These are phyloP conservation scores for Astraeus odoratus DNA, from an alignment of 768 basidiomycete species.

Conservation along the genomic window DNA sequence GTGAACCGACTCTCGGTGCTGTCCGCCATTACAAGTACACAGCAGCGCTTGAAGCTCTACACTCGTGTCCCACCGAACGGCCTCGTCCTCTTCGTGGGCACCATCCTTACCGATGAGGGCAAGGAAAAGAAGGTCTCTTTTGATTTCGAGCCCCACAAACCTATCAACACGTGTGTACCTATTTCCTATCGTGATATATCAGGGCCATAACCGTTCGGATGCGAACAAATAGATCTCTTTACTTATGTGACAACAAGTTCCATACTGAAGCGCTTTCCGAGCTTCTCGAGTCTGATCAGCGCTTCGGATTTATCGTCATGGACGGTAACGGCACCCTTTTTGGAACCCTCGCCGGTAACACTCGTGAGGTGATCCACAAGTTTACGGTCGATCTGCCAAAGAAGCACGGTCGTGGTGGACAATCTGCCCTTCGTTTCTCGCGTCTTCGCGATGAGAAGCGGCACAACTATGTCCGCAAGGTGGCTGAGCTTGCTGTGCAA, in stretches of 20 bases:
- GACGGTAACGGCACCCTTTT: conserved; percentile 97
- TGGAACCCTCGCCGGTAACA: conserved; percentile 93
- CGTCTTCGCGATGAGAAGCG: conserved; percentile 98
- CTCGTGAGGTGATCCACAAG: conserved; percentile 95
- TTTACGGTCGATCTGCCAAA: conserved; percentile 99
- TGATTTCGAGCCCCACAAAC: conserved; percentile 98
- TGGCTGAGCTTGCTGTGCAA: conserved; percentile 94
- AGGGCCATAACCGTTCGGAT: neutral
- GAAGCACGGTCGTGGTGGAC: conserved; percentile 99
- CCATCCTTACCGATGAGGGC: conserved; percentile 95
- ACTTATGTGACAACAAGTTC: conserved; percentile 99
- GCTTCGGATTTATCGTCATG: conserved; percentile 99
- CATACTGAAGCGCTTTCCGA: conserved; percentile 97
- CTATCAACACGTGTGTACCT: conserved; percentile 86
- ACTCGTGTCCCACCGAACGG: conserved; percentile 95
- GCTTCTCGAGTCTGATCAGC: conserved; percentile 92
- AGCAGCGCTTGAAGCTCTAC: conserved; percentile 95
- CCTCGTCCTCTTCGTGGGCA: conserved; percentile 95
- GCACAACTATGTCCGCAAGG: conserved; percentile 99
- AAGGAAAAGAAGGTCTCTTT: conserved; percentile 99
- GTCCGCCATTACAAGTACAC: conserved; percentile 96
- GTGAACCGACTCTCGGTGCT: conserved; percentile 97
- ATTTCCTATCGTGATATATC: neutral
- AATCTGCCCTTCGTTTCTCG: conserved; percentile 98
- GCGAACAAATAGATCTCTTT: conserved; percentile 65